Evolutionary conservation across 805 yeast species (phyloP), one percentile per base, ranked within the genome.

Genomic region (Yamadazyma scolyti): DNA sequence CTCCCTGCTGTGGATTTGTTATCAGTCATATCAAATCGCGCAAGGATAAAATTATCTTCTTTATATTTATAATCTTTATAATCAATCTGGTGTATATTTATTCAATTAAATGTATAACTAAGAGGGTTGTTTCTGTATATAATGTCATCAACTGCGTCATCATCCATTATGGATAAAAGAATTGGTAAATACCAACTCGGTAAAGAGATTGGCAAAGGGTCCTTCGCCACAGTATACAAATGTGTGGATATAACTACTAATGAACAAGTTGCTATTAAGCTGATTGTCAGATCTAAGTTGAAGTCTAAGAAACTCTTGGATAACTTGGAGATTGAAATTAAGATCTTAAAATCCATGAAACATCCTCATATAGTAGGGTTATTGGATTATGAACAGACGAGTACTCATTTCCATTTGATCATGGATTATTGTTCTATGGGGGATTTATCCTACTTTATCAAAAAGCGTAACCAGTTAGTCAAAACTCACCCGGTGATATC

Each of bases 361-460:
- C 96, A 93, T 50, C 95, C 96, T 1, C 97, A 93, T 55, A 83
- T 93, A 33, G 98, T 93, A 8, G 81, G 81, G 11, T 65, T 93
- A 28, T 60, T 85, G 37, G 97, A 90, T 50, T 88, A 87, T 51
- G 77, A 78, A 37, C 82, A 86, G 50, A 82, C 96, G 1, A 58
- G 77, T 7, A 55, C 77, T 8, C 86, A 89, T 56, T 86, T 88
- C 63, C 90, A 87, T 53, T 65, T 93, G 40, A 79, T 90, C 11
- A 93, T 93, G 97, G 97, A 93, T 56, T 93, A 87, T 62, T 93
- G 98, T 55, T 79, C 97, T 1, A 65, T 93, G 52, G 98, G 98
- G 9, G 98, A 93, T 59, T 69, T 93, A 40, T 84, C 95, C 0
- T 85, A 79, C 49, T 82, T 93, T 46, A 89, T 93, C 34, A 75